Evolutionary conservation across 2,329 filamentous ascomycete genomes (phyloP).

Genomic region (Fusarium beomiforme): DNA sequence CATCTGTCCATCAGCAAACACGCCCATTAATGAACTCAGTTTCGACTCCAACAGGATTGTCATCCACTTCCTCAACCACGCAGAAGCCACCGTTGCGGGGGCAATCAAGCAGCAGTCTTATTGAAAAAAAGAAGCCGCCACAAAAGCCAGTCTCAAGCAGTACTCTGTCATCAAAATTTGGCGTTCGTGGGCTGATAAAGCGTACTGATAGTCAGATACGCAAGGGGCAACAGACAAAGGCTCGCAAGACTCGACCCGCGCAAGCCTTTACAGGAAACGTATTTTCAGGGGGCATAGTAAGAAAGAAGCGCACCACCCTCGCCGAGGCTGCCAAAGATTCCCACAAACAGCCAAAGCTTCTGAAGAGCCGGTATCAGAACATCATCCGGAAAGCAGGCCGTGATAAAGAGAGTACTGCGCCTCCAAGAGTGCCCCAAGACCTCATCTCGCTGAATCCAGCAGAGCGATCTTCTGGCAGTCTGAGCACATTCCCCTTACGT

Average conservation of each 20-base stretch:
- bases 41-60: not conserved
- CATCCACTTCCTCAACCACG: not conserved
- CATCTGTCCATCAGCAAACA: not conserved
- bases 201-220: not conserved
- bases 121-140: not conserved
- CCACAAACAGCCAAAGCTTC: conserved; percentile 53
- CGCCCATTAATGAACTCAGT: not conserved
- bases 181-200: not conserved
- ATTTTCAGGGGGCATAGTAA: conserved; percentile 55
- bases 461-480: not conserved
- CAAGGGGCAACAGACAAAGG: conserved; percentile 5
- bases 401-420: conserved; percentile 55
- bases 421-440: conserved; percentile 47
- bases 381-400: conserved; percentile 55
- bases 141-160: conserved; percentile 5
- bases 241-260: conserved; percentile 17
- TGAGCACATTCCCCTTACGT: not conserved
- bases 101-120: not conserved
- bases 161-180: conserved; percentile 18
- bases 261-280: conserved; percentile 50
- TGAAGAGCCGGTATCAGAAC: conserved; percentile 50
- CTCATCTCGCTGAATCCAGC: conserved; percentile 46
- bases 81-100: conserved; percentile 1
- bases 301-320: conserved; percentile 50
- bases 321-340: conserved; percentile 54